These are phyloP conservation scores for Epichloe gansuensis DNA, from an alignment of 2,329 filamentous ascomycete species.

Conservation along the genomic window DNA sequence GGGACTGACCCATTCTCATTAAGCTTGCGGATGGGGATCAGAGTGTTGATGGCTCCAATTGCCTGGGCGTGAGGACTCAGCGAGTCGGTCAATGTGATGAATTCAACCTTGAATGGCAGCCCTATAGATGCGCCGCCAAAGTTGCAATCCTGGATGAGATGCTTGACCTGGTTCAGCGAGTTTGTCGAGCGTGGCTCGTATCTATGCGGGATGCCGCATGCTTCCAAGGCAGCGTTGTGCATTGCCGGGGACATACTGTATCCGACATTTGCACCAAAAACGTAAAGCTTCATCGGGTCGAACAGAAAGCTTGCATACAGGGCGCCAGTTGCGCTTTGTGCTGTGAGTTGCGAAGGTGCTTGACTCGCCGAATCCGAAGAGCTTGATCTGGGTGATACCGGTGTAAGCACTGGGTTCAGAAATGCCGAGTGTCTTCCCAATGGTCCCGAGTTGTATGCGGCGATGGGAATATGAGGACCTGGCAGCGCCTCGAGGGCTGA, in stretches of 20 bases:
- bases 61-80: slow-evolving; percentile 61
- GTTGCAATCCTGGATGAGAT: slow-evolving; percentile 49
- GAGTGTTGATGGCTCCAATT: slow-evolving; percentile 65
- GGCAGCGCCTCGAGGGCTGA: slow-evolving; percentile 31
- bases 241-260: slow-evolving; percentile 68
- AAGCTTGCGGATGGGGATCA: slow-evolving; percentile 56
- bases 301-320: slow-evolving; percentile 55
- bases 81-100: slow-evolving; percentile 55
- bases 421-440: slow-evolving; percentile 52
- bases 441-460: slow-evolving; percentile 53
- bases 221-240: slow-evolving; percentile 58
- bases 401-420: slow-evolving; percentile 53
- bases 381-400: slow-evolving; percentile 35
- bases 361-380: slow-evolving; percentile 5
- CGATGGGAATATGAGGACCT: slow-evolving; percentile 37
- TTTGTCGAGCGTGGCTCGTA: slow-evolving; percentile 54
- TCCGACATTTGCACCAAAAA: slow-evolving; percentile 59
- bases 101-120: slow-evolving; percentile 63
- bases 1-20: slow-evolving; percentile 45
- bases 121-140: slow-evolving; percentile 65
- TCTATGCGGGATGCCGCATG: slow-evolving; percentile 55
- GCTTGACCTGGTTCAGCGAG: slow-evolving; percentile 49
- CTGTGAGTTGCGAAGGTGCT: slow-evolving; percentile 34
- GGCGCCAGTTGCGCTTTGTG: slow-evolving; percentile 50
- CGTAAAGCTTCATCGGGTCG: slow-evolving; percentile 59